Base-by-base conservation (phyloP, 805 yeast species). In the Ogataea pignaliae region DNA sequence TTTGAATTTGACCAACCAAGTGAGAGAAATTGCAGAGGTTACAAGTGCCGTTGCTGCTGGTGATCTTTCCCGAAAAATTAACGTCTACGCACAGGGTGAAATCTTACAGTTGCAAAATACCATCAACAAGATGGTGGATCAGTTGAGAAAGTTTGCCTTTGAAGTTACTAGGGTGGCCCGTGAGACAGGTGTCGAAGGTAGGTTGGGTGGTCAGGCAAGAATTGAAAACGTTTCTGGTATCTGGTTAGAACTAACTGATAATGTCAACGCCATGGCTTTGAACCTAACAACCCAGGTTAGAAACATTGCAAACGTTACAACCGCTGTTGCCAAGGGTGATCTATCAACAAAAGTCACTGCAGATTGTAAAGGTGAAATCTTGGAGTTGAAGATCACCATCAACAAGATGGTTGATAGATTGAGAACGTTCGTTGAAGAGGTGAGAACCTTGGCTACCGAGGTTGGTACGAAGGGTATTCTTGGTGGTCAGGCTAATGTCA, bases 21-120 rank as follows among this genome's bases (percentile, higher is more conserved):
- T 80, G 29, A 68, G 96, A 66, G 95, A 86, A 65, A 87, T 87
- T 48, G 93, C 95, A 18, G 95, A 86, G 55, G 96, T 87, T 31
- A 88, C 95, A 6, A 72, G 90, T 16, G 95, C 95, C 1, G 96
- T 87, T 10, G 96, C 95, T 6, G 75, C 80, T 47, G 96, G 96
- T 56, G 96, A 87, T 62, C 69, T 87, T 52, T 81, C 89, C 0
- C 70, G 89, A 40, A 86, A 87, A 58, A 87, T 88, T 59, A 85
- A 85, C 61, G 95, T 88, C 12, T 91, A 87, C 63, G 96, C 95
- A 8, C 95, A 88, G 62, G 96, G 96, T 39, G 96, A 87, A 66
- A 88, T 87, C 50, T 70, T 85, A 45, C 91, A 85, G 55, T 73
- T 88, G 49, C 95, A 87, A 61, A 85, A 84, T 69, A 88, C 95